phyloP scores from a whole-genome alignment of 2,329 filamentous ascomycete species.

The Neonectria faginata region DNA sequence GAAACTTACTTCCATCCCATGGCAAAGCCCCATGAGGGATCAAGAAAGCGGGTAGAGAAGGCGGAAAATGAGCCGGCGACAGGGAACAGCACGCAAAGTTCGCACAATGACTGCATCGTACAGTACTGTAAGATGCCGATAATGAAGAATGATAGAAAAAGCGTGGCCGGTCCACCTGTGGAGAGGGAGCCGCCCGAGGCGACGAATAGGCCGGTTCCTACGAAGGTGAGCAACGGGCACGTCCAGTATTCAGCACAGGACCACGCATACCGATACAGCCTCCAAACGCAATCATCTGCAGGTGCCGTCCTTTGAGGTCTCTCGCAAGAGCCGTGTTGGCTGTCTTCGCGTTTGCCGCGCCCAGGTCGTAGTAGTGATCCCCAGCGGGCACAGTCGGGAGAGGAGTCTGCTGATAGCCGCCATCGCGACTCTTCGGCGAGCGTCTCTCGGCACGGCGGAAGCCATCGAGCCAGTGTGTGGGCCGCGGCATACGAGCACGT shows the following conservation, averaged over 20 bases:
- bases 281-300: conserved; percentile 64
- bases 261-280: conserved; percentile 77
- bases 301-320: conserved; percentile 81
- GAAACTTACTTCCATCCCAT: conserved; percentile 99
- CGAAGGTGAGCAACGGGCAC: conserved; percentile 11
- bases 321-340: conserved; percentile 80
- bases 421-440: conserved; percentile 14
- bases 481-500: conserved; percentile 12
- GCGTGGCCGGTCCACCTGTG: conserved; percentile 78
- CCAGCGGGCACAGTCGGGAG: neutral
- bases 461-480: conserved; percentile 36
- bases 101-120: conserved; percentile 89
- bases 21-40: conserved; percentile 93
- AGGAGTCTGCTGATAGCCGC: conserved; percentile 15
- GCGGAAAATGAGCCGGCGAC: conserved; percentile 92
- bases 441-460: conserved; percentile 39
- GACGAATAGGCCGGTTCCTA: conserved; percentile 86
- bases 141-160: conserved; percentile 79
- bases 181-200: conserved; percentile 80
- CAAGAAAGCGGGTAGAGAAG: conserved; percentile 92
- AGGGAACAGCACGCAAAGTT: conserved; percentile 89
- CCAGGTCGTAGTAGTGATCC: conserved; percentile 8
- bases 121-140: conserved; percentile 91
- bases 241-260: neutral
- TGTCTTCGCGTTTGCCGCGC: conserved; percentile 73